Evolutionary conservation across 495 filamentous ascomycete genomes (phyloP).

Genomic region (Neurospora terricola): DNA sequence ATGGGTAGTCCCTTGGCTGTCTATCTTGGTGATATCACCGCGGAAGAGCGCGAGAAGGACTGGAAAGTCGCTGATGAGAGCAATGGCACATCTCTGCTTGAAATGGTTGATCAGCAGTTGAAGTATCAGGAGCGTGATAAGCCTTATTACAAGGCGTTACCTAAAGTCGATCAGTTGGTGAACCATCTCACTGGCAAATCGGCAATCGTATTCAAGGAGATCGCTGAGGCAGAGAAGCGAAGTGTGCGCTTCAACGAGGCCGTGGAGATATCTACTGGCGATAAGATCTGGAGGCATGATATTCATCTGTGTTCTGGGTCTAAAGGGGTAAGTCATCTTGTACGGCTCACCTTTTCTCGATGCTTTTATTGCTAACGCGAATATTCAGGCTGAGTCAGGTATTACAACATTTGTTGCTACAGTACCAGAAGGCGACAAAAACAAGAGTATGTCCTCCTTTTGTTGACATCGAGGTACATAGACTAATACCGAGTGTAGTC

Average conservation of each 20-base stretch:
- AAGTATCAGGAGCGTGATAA: slow-evolving; percentile 30
- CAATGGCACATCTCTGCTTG: slow-evolving; percentile 22
- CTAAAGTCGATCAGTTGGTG: slow-evolving; percentile 36
- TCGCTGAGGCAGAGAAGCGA: slow-evolving; percentile 45
- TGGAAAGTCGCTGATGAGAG: slow-evolving; percentile 22
- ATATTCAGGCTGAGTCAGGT: slow-evolving; percentile 18
- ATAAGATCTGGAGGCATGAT: slow-evolving; percentile 30
- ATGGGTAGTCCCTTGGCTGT: slow-evolving; percentile 33
- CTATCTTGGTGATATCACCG: slow-evolving; percentile 28
- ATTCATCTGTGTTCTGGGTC: slow-evolving; percentile 20
- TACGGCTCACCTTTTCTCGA: neutral
- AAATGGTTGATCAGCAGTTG: slow-evolving; percentile 38
- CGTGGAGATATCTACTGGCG: slow-evolving; percentile 25
- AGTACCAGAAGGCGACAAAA: slow-evolving; percentile 15
- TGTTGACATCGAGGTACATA: neutral
- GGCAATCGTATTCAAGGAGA: slow-evolving; percentile 35
- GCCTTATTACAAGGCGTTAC: slow-evolving; percentile 27
- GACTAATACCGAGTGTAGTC: slow-evolving; percentile 31
- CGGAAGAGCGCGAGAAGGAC: slow-evolving; percentile 19
- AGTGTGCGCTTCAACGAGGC: slow-evolving; percentile 42
- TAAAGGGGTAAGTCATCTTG: slow-evolving; percentile 18
- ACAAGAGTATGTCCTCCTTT: slow-evolving; percentile 13
- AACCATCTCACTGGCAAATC: slow-evolving; percentile 31
- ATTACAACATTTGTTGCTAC: slow-evolving; percentile 28
- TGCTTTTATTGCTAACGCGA: slow-evolving; percentile 7